Evolutionary conservation across 2,329 filamentous ascomycete species (phyloP).

Genomic region (Tetracladium maxilliforme): DNA sequence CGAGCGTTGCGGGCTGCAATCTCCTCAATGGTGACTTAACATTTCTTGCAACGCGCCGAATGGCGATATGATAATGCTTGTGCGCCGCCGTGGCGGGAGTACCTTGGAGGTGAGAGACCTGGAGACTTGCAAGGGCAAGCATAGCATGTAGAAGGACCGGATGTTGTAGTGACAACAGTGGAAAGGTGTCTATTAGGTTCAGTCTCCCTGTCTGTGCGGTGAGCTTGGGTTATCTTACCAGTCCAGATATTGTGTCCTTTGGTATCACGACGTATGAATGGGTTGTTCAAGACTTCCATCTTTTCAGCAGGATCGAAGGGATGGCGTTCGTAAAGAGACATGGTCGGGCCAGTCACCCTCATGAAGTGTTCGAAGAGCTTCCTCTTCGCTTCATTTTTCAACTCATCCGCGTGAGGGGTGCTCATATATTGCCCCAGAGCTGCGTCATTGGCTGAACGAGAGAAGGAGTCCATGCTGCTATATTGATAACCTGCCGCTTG

Average conservation of each 20-base stretch:
- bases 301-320: slow-evolving; percentile 57
- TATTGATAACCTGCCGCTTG: slow-evolving; percentile 12
- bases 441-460: slow-evolving; percentile 22
- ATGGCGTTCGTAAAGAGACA: slow-evolving; percentile 80
- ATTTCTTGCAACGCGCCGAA: slow-evolving; percentile 63
- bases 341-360: slow-evolving; percentile 69
- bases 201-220: background rate
- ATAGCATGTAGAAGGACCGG: slow-evolving; percentile 86
- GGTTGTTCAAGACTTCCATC: slow-evolving; percentile 44
- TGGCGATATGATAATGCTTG: slow-evolving; percentile 80
- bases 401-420: slow-evolving; percentile 46
- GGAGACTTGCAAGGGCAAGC: slow-evolving; percentile 71
- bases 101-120: slow-evolving; percentile 71
- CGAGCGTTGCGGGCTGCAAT: slow-evolving; percentile 68
- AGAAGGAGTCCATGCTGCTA: slow-evolving; percentile 26
- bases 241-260: slow-evolving; percentile 52
- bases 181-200: slow-evolving; percentile 53
- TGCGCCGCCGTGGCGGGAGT: slow-evolving; percentile 65
- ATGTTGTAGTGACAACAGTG: slow-evolving; percentile 68
- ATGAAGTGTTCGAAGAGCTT: slow-evolving; percentile 87
- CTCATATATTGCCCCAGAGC: slow-evolving; percentile 48
- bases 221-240: slow-evolving; percentile 24
- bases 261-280: no score
- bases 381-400: slow-evolving; percentile 68
- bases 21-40: slow-evolving; percentile 56